These are phyloP conservation scores for Lepidium didymum DNA, from an alignment of 345 rosid species.

Conservation along the genomic window DNA sequence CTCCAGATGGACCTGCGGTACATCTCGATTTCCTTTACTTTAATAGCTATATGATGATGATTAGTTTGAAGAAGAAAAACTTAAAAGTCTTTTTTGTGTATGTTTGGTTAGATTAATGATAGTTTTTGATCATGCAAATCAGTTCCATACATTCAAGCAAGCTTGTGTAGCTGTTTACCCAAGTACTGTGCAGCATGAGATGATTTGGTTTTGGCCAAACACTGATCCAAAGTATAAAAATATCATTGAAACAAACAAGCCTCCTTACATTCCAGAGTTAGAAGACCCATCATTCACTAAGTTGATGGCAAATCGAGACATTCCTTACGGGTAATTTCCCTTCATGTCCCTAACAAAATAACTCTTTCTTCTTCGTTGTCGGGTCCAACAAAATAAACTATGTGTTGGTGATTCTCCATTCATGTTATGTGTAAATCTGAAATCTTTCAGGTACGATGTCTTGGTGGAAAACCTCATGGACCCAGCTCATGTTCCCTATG, in stretches of 20 bases:
- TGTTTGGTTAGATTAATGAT: neutral
- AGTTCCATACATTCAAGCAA: conserved; percentile 70
- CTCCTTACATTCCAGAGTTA: conserved; percentile 65
- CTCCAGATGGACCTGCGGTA: conserved; percentile 74
- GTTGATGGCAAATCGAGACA: conserved; percentile 56
- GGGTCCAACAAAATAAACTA: neutral
- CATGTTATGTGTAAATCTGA: neutral
- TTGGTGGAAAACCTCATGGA: conserved; percentile 84
- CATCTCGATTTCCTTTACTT: neutral
- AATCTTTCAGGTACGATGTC: conserved; percentile 64
- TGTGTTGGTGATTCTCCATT: neutral
- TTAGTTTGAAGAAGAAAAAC: neutral
- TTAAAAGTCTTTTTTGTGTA: neutral
- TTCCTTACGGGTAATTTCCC: conserved; percentile 53
- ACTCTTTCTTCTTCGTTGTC: too few species aligned
- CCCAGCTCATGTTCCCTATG: conserved; percentile 92
- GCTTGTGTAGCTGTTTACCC: conserved; percentile 80
- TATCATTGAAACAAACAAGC: conserved; percentile 49
- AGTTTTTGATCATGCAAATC: neutral
- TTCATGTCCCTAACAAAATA: too few species aligned
- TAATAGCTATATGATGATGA: neutral
- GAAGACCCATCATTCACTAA: conserved; percentile 76
- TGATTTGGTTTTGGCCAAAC: conserved; percentile 95
- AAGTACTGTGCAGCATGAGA: conserved; percentile 60
- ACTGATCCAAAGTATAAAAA: conserved; percentile 64